phyloP scores from a whole-genome alignment of 108 stramenopile species.

The Cyclotella cryptica region DNA sequence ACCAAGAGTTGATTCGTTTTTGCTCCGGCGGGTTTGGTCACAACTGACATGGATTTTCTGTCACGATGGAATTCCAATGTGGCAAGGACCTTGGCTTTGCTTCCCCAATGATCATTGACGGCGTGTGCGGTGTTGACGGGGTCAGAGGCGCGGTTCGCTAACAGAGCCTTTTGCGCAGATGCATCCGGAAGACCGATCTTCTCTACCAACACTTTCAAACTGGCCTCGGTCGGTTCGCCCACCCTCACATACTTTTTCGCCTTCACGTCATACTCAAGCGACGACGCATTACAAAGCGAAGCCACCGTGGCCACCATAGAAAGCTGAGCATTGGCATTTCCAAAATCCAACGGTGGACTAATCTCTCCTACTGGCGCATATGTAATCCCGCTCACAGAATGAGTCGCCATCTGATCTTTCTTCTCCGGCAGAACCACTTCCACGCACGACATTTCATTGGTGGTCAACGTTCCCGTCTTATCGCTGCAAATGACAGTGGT shows the following conservation, averaged over 20 bases:
- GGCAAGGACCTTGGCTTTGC: slow-evolving; percentile 49
- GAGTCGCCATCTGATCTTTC: slow-evolving; percentile 32
- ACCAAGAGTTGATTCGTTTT: slow-evolving; percentile 69
- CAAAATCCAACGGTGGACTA: slow-evolving; percentile 30
- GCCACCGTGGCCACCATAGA: slow-evolving; percentile 37
- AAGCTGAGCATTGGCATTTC: slow-evolving; percentile 11
- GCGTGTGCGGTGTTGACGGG: slow-evolving; percentile 49
- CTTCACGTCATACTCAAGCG: slow-evolving; percentile 50
- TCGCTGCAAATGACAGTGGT: slow-evolving; percentile 81
- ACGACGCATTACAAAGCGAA: slow-evolving; percentile 43
- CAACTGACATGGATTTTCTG: slow-evolving; percentile 54
- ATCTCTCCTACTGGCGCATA: slow-evolving; percentile 54
- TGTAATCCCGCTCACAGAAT: slow-evolving; percentile 47
- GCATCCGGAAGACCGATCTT: slow-evolving; percentile 66
- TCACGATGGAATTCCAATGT: slow-evolving; percentile 82
- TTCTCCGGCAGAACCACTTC: slow-evolving; percentile 27
- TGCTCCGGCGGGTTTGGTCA: slow-evolving; percentile 22
- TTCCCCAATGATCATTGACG: slow-evolving; percentile 47
- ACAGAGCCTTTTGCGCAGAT: slow-evolving; percentile 25
- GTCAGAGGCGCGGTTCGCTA: slow-evolving; percentile 30
- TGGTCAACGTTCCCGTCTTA: slow-evolving; percentile 93
- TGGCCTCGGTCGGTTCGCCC: slow-evolving; percentile 89
- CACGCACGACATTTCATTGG: slow-evolving; percentile 86
- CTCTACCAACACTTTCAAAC: slow-evolving; percentile 77
- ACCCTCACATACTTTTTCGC: slow-evolving; percentile 62